Base-by-base conservation (phyloP, 1,139 yeast species). In the Geotrichum fermentans region DNA sequence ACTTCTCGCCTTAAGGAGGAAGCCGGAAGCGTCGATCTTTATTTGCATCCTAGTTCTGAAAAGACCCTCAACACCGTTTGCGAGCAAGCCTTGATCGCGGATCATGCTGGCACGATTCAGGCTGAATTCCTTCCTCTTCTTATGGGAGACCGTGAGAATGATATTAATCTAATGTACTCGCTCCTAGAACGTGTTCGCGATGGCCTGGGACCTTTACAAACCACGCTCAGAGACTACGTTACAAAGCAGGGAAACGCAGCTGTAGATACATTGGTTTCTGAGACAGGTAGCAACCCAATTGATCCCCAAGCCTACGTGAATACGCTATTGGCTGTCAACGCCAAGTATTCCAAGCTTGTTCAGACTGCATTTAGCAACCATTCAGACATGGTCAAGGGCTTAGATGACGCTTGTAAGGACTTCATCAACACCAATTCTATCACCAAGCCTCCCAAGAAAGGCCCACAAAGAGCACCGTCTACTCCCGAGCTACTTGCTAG, bases 401-500 rank as follows among this genome's bases (percentile, higher is more conserved):
- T 92, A 57, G 97, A 92, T 63, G 81, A 79, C 58, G 96, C 97
- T 0, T 92, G 96, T 62, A 80, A 87, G 51, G 75, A 77, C 43
- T 90, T 85, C 62, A 89, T 94, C 60, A 94, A 94, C 68, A 75
- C 74, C 53, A 94, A 94, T 63, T 73, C 80, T 17, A 82, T 89
- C 63, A 96, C 97, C 21, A 73, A 80, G 17, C 85, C 94, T 13
- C 28, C 72, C 69, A 48, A 71, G 65, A 54, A 55, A 16, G 58
- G 57, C 18, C 65, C 73, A 2, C 78, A 76, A 58, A 73, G 75
- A 22, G 72, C 75, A 6, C 38, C 45, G 20, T 46, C 43, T 7
- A 90, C 98, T 1, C 96, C 98, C 0, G 98, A 94, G 61, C 74
- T 86, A 58, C 75, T 94, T 60, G 97, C 98, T 3, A 81, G 81